These are phyloP conservation scores for Chlamydomonas sphaeroides DNA, from an alignment of 139 green algal species.

Conservation along the genomic window DNA sequence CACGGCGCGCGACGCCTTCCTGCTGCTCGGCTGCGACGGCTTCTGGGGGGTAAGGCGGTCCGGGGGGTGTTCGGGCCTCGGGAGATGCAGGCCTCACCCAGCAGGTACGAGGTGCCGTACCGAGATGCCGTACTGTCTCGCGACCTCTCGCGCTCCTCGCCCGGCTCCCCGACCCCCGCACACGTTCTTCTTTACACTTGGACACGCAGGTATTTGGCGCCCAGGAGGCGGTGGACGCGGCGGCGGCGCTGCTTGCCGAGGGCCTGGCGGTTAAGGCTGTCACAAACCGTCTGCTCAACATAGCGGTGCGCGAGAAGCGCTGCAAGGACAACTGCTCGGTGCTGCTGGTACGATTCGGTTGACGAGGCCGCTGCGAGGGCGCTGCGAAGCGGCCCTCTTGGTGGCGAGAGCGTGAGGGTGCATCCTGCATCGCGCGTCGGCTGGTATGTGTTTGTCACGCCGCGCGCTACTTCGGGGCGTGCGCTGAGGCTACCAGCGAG, in stretches of 20 bases:
- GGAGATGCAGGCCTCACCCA: no score
- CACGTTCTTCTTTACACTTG: no score
- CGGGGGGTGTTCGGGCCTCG: background rate
- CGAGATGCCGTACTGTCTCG: background rate
- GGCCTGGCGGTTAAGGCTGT: conserved; percentile 33
- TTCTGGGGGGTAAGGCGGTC: conserved; percentile 63
- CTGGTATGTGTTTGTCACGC: no score
- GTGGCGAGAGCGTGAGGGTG: no score
- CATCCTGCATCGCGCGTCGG: no score
- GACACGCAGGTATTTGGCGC: conserved; percentile 60
- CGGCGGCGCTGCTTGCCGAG: conserved; percentile 43
- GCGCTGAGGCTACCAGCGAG: no score
- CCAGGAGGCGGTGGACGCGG: conserved; percentile 59
- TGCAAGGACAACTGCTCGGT: conserved; percentile 76
- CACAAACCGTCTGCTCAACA: conserved; percentile 68
- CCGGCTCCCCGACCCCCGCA: no score
- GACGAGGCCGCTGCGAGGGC: no score
- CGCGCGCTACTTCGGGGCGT: no score
- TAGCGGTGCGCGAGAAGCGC: conserved; percentile 59
- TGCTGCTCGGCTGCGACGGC: conserved; percentile 73
- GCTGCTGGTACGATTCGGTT: conserved; percentile 59
- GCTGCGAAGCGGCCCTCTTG: no score
- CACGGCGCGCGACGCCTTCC: conserved; percentile 59
- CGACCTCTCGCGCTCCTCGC: background rate
- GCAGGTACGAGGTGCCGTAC: no score